Evolutionary conservation across 2,329 filamentous ascomycete species (phyloP), one percentile per base, ranked within the genome.

Genomic region (Scopulariopsis brevicaulis): DNA sequence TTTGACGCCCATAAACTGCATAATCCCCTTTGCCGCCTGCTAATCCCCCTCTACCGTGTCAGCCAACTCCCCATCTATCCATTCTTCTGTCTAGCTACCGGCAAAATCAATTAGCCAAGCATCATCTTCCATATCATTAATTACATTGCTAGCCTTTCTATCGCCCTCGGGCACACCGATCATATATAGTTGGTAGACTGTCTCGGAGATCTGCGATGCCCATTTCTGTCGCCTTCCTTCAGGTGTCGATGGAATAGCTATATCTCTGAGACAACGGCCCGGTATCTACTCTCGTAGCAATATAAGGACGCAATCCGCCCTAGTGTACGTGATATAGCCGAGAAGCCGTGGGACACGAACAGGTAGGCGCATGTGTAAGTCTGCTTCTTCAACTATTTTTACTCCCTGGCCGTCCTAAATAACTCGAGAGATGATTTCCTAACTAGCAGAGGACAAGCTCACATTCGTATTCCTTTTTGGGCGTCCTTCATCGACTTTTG

Each of bases 51-150:
- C 58, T 15, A 61, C 18, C 2, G 63, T 65, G 25, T 61, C 60
- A 2, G 59, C 53, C 53, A 61, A 56, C 4, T 66, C 60, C 46
- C 58, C 18, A 11, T 62, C 61, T 2, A 68, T 64, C 63, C 65
- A 69, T 4, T 66, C 65, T 3, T 55, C 48, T 0, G 64, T 69
- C 18, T 64, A 67, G 11, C 66, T 62, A 18, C 66, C 67, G 2
- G 64, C 67, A 59, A 71, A 70, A 54, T 70, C 66, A 18, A 64
- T 63, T 1, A 69, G 55, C 65, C 67, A 69, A 0, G 65, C 64
- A 54, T 70, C 61, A 7, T 65, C 63, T 14, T 64, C 52, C 32
- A 54, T 48, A 37, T 68, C 65, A 22, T 70, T 65, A 14, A 71
- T 59, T 18, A 68, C 59, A 54, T 71, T 70, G 15, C 63, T 62